A percentile compares a stretch with the other conserved stretches of the same genome.
Conservation (phyloP, 176 grass and related monocot species). For the Pontederia crassipes region DNA sequence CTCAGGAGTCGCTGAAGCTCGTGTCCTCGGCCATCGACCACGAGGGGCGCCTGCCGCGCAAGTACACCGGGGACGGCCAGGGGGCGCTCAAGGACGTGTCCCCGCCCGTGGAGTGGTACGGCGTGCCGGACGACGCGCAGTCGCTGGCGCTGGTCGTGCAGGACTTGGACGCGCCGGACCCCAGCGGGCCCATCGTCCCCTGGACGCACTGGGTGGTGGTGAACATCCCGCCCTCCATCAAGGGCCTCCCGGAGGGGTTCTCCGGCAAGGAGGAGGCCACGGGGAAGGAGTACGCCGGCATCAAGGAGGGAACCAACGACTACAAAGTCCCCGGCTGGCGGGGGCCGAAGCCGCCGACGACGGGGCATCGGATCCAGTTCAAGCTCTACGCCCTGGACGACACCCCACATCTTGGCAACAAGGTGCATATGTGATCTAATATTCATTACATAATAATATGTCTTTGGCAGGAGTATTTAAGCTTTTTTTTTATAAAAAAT, state of each 20-base stretch:
- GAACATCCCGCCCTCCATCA: conserved; percentile 48
- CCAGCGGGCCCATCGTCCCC: conserved; percentile 30
- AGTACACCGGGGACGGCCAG: conserved; percentile 68
- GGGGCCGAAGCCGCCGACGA: conserved; percentile 38
- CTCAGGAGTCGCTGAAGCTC: conserved; percentile 66
- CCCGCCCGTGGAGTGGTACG: conserved; percentile 88
- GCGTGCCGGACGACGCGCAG: conserved; percentile 53
- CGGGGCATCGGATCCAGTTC: conserved; percentile 59
- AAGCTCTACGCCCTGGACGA: conserved; percentile 77
- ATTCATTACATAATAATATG: background rate
- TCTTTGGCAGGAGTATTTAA: conserved; percentile 10
- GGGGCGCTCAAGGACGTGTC: conserved; percentile 75
- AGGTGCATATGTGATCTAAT: conserved; percentile 14
- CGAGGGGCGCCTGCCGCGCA: conserved; percentile 49
- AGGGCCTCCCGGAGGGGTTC: conserved; percentile 67
- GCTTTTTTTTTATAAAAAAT: background rate
- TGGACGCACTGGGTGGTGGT: conserved; percentile 95
- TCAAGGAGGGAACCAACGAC: conserved; percentile 85
- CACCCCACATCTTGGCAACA: conserved; percentile 53
- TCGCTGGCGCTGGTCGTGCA: conserved; percentile 66
- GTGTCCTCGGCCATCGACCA: conserved; percentile 47
- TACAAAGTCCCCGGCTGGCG: conserved; percentile 76
- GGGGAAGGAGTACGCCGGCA: conserved; percentile 10
- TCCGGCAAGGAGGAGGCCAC: conserved; percentile 26
- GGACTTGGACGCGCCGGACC: conserved; percentile 47